Base-by-base conservation (phyloP, 2,329 filamentous ascomycete genomes). In the Elsinoe batatas region DNA sequence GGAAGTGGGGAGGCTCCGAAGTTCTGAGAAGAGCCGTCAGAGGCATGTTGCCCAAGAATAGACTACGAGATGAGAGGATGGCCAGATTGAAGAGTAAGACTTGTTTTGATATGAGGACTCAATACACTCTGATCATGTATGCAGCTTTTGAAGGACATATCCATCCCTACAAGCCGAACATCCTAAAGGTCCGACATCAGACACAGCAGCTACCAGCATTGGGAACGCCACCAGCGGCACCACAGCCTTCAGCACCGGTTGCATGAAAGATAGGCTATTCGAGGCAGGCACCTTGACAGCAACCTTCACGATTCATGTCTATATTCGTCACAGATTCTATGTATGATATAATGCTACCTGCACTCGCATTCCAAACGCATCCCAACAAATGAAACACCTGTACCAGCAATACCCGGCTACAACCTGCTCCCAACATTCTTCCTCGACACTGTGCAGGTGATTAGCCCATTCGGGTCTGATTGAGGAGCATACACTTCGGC, bases 1-100 rank as follows among this genome's bases (percentile, higher is more conserved):
- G 82, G 65, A 96, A 96, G 78, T 87, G 89, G 76, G 93, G 93
- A 61, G 93, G 93, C 50, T 85, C 85, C 36, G 93, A 98, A 78
- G 84, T 98, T 36, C 72, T 98, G 68, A 79, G 89, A 66, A 87
- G 90, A 71, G 93, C 94, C 1, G 94, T 98, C 38, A 86, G 87
- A 68, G 94, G 94, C 49, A 98, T 98, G 93, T 73, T 98, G 72
- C 93, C 93, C 54, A 98, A 98, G 81, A 98, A 98, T 74, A 77
- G 91, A 65, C 74, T 98, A 67, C 78, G 91, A 64, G 90, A 96
- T 70, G 87, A 89, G 76, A 76, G 94, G 61, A 74, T 98, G 74
- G 88, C 84, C 36, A 79, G 93, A 63, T 74, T 98, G 68, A 98
- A 97, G 81, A 77, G 79, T 81, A 61, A 65, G 76, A 72, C n/a